Base-by-base conservation (phyloP, 371 early-diverging fungal genomes). In the Mortierella sp. region DNA sequence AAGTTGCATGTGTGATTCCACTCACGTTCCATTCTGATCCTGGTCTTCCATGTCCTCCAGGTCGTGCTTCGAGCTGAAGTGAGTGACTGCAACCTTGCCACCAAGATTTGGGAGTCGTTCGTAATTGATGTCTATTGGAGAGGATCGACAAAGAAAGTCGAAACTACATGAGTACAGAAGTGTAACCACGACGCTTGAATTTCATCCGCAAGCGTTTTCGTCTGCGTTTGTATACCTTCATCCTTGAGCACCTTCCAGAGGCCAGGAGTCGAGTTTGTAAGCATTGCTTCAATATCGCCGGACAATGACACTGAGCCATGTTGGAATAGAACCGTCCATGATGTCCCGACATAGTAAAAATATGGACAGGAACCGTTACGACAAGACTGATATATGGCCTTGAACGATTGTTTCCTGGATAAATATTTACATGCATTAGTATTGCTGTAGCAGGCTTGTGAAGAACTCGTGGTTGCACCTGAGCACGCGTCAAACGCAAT, bases 261-360 rank as follows among this genome's bases (percentile, higher is more conserved):
- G 13, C 84, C 84, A 2, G 76, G 75, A 2, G 84, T 79, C 0
- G 84, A 83, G 67, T 83, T 68, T 26, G 84, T 83, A 64, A 83
- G 29, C 10, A 55, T 67, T 22, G 84, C 84, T 24, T 83, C 84
- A 2, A 73, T n/a, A 1, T 76, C 69, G 10, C 79, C 75, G 16
- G 84, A 83, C 0, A 50, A 16, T 6, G 79, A 83, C 26, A 76
- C 22, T 4, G 73, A 74, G 19, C 73, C 76, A 67, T 79, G 75
- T 39, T 76, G 72, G 50, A 83, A 79, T 19, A 83, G 41, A 41
- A 83, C 66, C 7, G 84, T 70, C 76, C 79, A 83, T 26, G 70
- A 14, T 8, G 70, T 68, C 14, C 84, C 76, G 19, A 83, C 52
- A 24, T 83, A 83, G 29, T 83, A 83, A 79, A 83, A 83, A 34